These are phyloP conservation scores for Lindgomyces ingoldianus DNA, from an alignment of 495 filamentous ascomycete genomes.

Conservation along the genomic window DNA sequence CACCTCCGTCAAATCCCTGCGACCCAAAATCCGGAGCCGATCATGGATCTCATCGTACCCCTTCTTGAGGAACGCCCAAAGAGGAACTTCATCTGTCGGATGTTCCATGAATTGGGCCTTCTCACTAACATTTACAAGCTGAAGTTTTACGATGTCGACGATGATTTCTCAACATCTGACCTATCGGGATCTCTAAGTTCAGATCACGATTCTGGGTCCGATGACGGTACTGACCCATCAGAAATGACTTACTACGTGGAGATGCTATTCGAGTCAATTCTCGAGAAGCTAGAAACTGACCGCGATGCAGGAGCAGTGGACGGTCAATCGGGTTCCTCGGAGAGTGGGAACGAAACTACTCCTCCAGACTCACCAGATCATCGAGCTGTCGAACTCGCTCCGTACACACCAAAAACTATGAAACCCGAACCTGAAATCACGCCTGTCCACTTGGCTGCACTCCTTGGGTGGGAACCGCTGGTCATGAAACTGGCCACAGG, in stretches of 20 bases:
- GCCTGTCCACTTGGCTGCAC: constrained; percentile 30
- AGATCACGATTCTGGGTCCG: too few species aligned
- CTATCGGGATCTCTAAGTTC: too few species aligned
- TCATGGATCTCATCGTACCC: not conserved
- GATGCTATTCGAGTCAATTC: not conserved
- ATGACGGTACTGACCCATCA: not conserved
- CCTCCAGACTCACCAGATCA: not conserved
- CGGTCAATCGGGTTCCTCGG: not conserved
- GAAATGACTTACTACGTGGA: not conserved
- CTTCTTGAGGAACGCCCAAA: not conserved
- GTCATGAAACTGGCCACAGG: constrained; percentile 18
- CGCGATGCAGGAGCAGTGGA: not conserved
- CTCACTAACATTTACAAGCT: not conserved
- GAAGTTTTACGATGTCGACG: not conserved
- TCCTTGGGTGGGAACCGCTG: constrained; percentile 24
- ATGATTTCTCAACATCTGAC: too few species aligned
- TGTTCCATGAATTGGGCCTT: not conserved
- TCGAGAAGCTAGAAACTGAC: not conserved
- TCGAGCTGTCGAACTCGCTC: not conserved
- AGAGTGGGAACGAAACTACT: not conserved
- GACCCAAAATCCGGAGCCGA: not conserved
- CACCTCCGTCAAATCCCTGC: not conserved
- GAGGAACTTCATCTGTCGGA: not conserved
- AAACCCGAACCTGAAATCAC: constrained; percentile 11
- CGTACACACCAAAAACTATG: too few species aligned